Percentiles rank a stretch among this genome's conserved stretches.
These are phyloP conservation scores for Suillus alpinus DNA, from an alignment of 768 basidiomycete genomes.

Conservation along the genomic window DNA sequence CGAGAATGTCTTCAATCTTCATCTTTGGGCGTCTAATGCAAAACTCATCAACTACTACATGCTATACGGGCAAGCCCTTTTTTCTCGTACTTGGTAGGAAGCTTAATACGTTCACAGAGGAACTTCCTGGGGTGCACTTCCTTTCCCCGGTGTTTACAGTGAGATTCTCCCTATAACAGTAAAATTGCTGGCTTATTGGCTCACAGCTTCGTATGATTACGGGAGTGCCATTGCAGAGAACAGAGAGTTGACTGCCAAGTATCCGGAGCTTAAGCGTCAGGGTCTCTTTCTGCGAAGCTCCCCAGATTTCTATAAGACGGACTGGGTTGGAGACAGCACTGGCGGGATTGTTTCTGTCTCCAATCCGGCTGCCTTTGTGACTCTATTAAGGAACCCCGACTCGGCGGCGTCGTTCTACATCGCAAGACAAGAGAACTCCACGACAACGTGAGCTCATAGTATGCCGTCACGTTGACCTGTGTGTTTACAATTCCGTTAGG, in stretches of 20 bases:
- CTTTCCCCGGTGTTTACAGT: constrained; percentile 73
- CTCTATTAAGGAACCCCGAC: constrained; percentile 67
- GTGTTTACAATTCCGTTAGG: background rate
- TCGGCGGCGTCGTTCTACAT: constrained; percentile 66
- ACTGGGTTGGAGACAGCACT: constrained; percentile 64
- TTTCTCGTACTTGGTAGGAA: background rate
- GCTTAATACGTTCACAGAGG: constrained; percentile 45
- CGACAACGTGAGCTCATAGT: constrained; percentile 50
- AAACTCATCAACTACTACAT: constrained; percentile 86
- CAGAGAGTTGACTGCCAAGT: constrained; percentile 64
- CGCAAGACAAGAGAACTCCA: constrained; percentile 63
- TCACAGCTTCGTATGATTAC: constrained; percentile 71
- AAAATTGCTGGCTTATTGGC: constrained; percentile 1
- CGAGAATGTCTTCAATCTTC: constrained; percentile 74
- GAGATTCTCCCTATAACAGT: constrained; percentile 14
- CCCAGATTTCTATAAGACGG: constrained; percentile 76
- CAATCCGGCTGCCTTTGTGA: constrained; percentile 55
- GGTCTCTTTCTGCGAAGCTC: constrained; percentile 78
- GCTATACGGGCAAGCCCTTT: constrained; percentile 61
- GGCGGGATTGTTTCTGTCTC: constrained; percentile 42
- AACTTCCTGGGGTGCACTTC: constrained; percentile 81
- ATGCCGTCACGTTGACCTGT: background rate
- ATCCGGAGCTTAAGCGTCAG: constrained; percentile 74
- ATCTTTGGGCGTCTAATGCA: constrained; percentile 78
- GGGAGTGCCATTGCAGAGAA: constrained; percentile 70